Evolutionary conservation across 257 asterid species (phyloP).

Genomic region (Leonotis leonurus): DNA sequence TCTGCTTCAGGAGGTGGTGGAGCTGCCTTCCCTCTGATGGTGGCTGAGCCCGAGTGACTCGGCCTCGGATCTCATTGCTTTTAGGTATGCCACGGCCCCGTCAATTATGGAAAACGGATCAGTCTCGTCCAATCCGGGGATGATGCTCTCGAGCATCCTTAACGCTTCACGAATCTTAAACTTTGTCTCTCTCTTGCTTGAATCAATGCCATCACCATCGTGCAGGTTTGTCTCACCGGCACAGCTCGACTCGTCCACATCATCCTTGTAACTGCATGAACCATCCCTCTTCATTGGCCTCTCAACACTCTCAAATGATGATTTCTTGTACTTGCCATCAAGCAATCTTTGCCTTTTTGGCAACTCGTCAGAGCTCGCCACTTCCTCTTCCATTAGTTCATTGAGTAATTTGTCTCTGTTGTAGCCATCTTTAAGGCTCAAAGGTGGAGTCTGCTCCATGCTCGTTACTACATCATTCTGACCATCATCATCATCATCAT

Average conservation of each 20-base stretch:
- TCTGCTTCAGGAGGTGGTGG: background rate
- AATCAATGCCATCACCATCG: background rate
- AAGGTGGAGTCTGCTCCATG: slow-evolving; percentile 48
- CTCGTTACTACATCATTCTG: slow-evolving; percentile 67
- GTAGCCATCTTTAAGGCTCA: slow-evolving; percentile 11
- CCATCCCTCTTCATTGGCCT: background rate
- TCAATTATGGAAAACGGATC: slow-evolving; percentile 65
- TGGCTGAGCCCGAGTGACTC: slow-evolving; percentile 30
- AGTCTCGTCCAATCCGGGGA: slow-evolving; percentile 43
- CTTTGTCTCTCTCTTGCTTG: slow-evolving; percentile 17
- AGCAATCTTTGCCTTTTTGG: slow-evolving; percentile 57
- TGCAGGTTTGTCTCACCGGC: slow-evolving; percentile 13
- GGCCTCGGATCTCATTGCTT: slow-evolving; percentile 52
- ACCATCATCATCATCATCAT: slow-evolving; percentile 19
- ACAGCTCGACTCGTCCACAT: slow-evolving; percentile 35
- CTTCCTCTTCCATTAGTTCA: slow-evolving; percentile 33
- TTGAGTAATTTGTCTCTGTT: slow-evolving; percentile 18
- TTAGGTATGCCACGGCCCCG: slow-evolving; percentile 54
- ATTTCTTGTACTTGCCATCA: slow-evolving; percentile 54
- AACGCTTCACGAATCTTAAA: slow-evolving; percentile 38
- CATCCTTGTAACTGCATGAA: slow-evolving; percentile 21
- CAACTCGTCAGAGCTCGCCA: slow-evolving; percentile 40
- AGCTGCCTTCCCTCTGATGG: background rate
- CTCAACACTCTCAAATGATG: slow-evolving; percentile 25
- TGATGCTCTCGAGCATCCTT: slow-evolving; percentile 40